Base-by-base conservation (phyloP, 2,329 filamentous ascomycete species). In the Sporothrix sp. region DNA sequence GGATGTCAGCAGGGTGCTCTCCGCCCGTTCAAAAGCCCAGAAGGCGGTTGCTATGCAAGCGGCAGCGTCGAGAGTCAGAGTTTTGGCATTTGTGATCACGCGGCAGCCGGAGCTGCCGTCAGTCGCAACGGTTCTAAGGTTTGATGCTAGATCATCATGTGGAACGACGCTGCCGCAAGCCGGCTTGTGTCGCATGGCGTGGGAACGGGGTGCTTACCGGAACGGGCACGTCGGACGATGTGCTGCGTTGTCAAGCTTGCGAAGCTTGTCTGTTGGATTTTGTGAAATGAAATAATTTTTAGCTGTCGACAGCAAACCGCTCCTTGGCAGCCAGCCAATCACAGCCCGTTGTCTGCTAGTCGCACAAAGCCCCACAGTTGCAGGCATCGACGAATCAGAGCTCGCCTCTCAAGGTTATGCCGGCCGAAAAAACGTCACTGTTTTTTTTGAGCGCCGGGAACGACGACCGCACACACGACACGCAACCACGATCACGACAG, bases 121-220 rank as follows among this genome's bases (percentile, higher is more conserved):
- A 76, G 69, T 76, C 72, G 74, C 73, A 76, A 75, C 73, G 73
- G 73, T 76, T 76, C 73, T 76, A 69, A 69, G 61, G 63, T 70
- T 66, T 68, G 65, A 69, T 66, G 35, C 62, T 63, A 62, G 66
- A 66, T 76, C 73, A 76, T 76, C 73, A 75, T 68, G 53, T n/a
- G n/a, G n/a, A n/a, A n/a, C n/a, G n/a, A n/a, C n/a, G 33, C 20
- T 37, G 28, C 30, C 20, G 38, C 32, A n/a, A n/a, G n/a, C n/a
- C n/a, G n/a, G n/a, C n/a, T n/a, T n/a, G n/a, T n/a, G n/a, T 28
- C 3, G 18, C 3, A 18, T 13, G 23, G 5, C n/a, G 18, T 7
- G 18, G 11, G 16, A 10, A n/a, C 40, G 21, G 9, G 32, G 27
- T 16, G 16, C 35, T 45, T 51, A 45, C 39, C 40, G 32, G 33